Percentiles rank a stretch among this genome's conserved stretches.
Conservation (phyloP, 1,284 basidiomycete species). For the Ustilago trichophora region DNA sequence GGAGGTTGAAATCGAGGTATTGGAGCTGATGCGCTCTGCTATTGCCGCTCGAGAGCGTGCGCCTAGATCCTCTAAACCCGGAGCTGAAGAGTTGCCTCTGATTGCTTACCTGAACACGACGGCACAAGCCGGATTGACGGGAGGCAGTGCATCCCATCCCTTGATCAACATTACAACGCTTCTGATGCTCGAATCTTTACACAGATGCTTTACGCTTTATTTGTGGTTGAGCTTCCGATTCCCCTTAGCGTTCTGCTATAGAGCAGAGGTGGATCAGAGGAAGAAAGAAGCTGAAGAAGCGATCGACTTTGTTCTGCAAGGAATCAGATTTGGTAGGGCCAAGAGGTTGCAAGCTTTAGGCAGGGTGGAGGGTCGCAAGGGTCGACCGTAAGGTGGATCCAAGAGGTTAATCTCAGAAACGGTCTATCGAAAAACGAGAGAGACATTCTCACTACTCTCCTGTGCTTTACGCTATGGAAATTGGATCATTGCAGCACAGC, state of each 20-base stretch:
- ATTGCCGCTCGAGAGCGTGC: conserved; percentile 5
- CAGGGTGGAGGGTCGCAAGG: conserved; percentile 6
- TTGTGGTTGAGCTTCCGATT: conserved; percentile 87
- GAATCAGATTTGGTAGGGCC: conserved; percentile 61
- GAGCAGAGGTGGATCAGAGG: conserved; percentile 70
- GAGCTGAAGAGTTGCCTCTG: conserved; percentile 14
- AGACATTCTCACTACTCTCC: too few relatives aligned
- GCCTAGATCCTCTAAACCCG: too few relatives aligned
- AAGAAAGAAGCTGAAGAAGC: conserved; percentile 76
- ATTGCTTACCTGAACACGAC: conserved; percentile 24
- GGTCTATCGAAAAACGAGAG: too few relatives aligned
- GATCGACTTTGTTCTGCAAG: conserved; percentile 71
- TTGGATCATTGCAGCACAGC: too few relatives aligned
- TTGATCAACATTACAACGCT: conserved; percentile 66
- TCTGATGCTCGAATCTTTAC: conserved; percentile 77
- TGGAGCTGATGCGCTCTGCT: conserved; percentile 17
- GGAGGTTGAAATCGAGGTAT: conserved; percentile 41
- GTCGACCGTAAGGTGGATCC: background rate
- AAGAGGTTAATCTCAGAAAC: too few relatives aligned
- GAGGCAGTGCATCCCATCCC: conserved; percentile 18
- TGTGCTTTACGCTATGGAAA: too few relatives aligned
- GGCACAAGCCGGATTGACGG: conserved; percentile 6
- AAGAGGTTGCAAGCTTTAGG: conserved; percentile 48
- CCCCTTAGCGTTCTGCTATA: conserved; percentile 76
- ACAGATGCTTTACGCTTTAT: conserved; percentile 83